phyloP scores from a whole-genome alignment of 2,329 filamentous ascomycete species.

The Pyricularia sp. region DNA sequence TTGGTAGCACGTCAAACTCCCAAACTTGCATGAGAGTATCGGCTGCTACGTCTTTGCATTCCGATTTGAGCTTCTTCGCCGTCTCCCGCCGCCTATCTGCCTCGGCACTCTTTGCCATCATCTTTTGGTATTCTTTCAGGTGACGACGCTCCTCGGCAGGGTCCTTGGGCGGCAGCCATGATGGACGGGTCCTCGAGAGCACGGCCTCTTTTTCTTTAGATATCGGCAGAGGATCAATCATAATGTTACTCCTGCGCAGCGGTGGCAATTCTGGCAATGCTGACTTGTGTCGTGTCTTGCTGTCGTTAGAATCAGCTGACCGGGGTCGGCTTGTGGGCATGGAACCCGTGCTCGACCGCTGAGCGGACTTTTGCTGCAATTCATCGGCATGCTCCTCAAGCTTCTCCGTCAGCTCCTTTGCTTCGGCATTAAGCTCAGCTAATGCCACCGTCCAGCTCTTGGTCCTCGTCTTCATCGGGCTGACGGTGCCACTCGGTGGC shows the following conservation, averaged over 20 bases:
- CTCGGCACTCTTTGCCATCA: slow-evolving; percentile 60
- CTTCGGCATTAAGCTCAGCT: slow-evolving; percentile 61
- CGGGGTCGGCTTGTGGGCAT: slow-evolving; percentile 24
- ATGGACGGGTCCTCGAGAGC: slow-evolving; percentile 68
- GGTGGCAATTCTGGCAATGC: slow-evolving; percentile 62
- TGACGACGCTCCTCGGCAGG: slow-evolving; percentile 87
- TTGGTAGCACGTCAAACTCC: slow-evolving; percentile 68
- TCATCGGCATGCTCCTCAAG: slow-evolving; percentile 69
- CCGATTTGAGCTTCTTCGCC: slow-evolving; percentile 38
- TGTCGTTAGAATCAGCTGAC: slow-evolving; percentile 23
- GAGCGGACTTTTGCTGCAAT: slow-evolving; percentile 36
- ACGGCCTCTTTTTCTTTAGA: slow-evolving; percentile 84
- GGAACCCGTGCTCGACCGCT: slow-evolving; percentile 26
- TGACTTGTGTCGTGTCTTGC: slow-evolving; percentile 50
- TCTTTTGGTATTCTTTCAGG: slow-evolving; percentile 73
- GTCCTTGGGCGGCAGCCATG: slow-evolving; percentile 79
- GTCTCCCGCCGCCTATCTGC: slow-evolving; percentile 51
- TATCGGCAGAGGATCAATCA: slow-evolving; percentile 76
- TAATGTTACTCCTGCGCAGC: slow-evolving; percentile 63
- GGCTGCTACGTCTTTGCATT: slow-evolving; percentile 43
- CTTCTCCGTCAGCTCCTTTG: slow-evolving; percentile 66
- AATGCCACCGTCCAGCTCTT: slow-evolving; percentile 69
- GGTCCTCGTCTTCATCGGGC: slow-evolving; percentile 43
- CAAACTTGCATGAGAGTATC: slow-evolving; percentile 53
- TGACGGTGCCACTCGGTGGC: slow-evolving; percentile 20